phyloP scores from a whole-genome alignment of 2,329 filamentous ascomycete species.

The Dactylellina haptotyla region DNA sequence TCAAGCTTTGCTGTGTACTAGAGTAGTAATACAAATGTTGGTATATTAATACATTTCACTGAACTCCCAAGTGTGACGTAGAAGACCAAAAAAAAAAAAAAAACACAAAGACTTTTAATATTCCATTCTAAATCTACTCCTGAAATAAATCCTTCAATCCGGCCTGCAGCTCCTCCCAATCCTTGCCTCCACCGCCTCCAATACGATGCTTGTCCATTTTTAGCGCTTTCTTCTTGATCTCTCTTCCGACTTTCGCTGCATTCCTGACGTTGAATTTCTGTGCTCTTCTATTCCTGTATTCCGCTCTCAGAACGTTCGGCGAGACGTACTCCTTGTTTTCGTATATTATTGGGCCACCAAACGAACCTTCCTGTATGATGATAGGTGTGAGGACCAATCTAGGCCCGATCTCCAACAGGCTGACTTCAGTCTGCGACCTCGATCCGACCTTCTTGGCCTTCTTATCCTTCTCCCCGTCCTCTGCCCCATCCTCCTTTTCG shows the following conservation, averaged over 20 bases:
- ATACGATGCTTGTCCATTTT: constrained; percentile 75
- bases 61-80: constrained; percentile 28
- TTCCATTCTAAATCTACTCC: constrained; percentile 15
- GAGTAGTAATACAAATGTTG: constrained; percentile 32
- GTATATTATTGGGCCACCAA: constrained; percentile 95
- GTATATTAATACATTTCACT: constrained; percentile 51
- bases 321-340: constrained; percentile 98
- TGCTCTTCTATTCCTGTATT: constrained; percentile 79
- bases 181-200: constrained; percentile 61
- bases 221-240: constrained; percentile 78
- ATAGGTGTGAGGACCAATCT: constrained; percentile 93
- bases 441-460: constrained; percentile 18
- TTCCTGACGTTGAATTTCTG: constrained; percentile 79
- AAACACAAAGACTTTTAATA: constrained; percentile 32
- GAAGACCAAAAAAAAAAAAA: constrained; percentile 3
- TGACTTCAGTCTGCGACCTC: constrained; percentile 74
- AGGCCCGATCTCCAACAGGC: constrained; percentile 90
- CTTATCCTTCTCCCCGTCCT: constrained; percentile 61
- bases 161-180: constrained; percentile 50
- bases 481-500: constrained; percentile 65
- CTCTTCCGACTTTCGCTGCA: constrained; percentile 77
- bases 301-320: constrained; percentile 90
- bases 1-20: constrained; percentile 7
- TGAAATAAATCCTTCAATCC: constrained; percentile 49
- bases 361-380: constrained; percentile 92